Percentiles rank a stretch among this genome's conserved stretches.
phyloP scores from a whole-genome alignment of 345 rosid species.

The Brassica rapa region DNA sequence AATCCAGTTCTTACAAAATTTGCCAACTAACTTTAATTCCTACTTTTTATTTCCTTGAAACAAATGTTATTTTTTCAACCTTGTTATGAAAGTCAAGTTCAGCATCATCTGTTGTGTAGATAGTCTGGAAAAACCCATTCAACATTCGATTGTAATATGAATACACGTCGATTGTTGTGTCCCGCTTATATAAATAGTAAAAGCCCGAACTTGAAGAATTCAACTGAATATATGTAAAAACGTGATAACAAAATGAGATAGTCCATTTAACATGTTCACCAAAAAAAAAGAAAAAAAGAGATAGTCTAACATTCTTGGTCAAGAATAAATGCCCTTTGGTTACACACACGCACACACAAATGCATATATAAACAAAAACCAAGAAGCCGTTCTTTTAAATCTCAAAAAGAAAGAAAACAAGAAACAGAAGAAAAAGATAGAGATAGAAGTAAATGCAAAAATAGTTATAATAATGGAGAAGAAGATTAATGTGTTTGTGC shows the following conservation, averaged over 20 bases:
- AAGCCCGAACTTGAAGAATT: not conserved
- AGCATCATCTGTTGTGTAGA: not conserved
- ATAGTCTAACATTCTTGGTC: not conserved
- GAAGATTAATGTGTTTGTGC: not conserved
- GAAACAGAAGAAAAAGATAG: not conserved
- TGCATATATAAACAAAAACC: not conserved
- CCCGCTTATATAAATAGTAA: not conserved
- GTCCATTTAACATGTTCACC: not conserved
- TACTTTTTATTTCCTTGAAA: not conserved
- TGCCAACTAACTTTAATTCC: not conserved
- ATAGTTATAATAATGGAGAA: not conserved
- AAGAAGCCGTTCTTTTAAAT: not conserved
- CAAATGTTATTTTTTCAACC: not conserved
- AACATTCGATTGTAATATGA: not conserved
- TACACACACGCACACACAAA: not conserved
- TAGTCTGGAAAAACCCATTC: not conserved
- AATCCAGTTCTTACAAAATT: not conserved
- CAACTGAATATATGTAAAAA: slow-evolving; percentile 16
- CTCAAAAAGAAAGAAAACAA: not conserved
- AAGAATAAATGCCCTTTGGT: not conserved
- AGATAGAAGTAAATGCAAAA: not conserved
- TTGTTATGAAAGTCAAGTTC: not conserved
- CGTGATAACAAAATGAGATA: not conserved
- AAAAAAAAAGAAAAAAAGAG: no score
- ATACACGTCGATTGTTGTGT: not conserved